phyloP scores from a whole-genome alignment of 768 basidiomycete genomes.

The Tricholoma bakamatsutake region DNA sequence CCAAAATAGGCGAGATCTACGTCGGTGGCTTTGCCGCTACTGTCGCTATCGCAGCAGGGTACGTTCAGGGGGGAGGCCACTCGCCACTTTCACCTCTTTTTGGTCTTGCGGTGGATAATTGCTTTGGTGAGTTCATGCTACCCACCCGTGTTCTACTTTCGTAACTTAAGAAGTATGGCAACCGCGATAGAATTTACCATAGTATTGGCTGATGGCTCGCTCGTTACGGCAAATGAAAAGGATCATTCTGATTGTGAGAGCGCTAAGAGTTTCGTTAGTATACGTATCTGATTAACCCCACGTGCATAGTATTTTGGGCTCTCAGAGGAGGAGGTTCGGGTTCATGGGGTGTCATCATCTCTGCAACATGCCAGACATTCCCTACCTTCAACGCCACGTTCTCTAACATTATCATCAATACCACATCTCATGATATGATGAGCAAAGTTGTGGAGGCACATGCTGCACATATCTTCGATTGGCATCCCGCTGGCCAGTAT shows the following conservation, averaged over 20 bases:
- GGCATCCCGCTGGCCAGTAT: constrained; percentile 28
- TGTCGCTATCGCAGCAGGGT: constrained; percentile 27
- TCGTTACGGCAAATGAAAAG: background rate
- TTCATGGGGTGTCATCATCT: constrained; percentile 33
- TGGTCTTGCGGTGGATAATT: constrained; percentile 22
- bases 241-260: background rate
- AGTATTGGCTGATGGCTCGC: background rate
- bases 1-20: constrained; percentile 17
- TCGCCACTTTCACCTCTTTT: constrained; percentile 20
- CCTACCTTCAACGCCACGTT: constrained; percentile 26
- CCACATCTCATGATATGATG: constrained; percentile 13
- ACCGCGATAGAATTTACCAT: background rate
- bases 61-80: constrained; percentile 29
- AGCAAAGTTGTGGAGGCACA: constrained; percentile 23
- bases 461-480: constrained; percentile 31
- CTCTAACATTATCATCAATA: constrained; percentile 12
- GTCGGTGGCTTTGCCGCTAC: constrained; percentile 23
- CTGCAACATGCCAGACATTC: constrained; percentile 28
- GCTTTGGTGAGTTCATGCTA: constrained; percentile 7
- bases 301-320: constrained; percentile 20
- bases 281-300: background rate
- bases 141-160: background rate
- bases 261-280: background rate
- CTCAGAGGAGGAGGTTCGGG: constrained; percentile 25
- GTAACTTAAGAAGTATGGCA: no score